Evolutionary conservation across 495 filamentous ascomycete genomes (phyloP).

Genomic region (Daldinia concentrica): DNA sequence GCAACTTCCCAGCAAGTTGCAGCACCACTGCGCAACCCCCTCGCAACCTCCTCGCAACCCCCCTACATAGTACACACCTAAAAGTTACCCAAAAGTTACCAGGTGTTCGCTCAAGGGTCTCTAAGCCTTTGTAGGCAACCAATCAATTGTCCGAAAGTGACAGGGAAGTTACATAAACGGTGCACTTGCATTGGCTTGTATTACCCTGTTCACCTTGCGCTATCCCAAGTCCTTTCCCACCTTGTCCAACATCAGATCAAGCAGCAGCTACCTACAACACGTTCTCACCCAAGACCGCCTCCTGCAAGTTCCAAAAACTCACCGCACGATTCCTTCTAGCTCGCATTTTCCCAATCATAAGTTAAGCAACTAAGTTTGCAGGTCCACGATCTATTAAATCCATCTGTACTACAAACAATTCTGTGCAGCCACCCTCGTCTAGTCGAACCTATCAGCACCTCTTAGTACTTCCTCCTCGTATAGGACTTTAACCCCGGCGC

Average conservation of each 20-base stretch:
- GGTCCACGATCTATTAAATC: constrained; percentile 21
- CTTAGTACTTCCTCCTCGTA: constrained; percentile 31
- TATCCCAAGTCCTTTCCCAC: constrained; percentile 20
- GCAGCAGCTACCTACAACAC: constrained; percentile 11
- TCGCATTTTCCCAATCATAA: constrained; percentile 4
- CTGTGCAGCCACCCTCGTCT: constrained; percentile 7
- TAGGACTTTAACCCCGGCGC: constrained; percentile 30
- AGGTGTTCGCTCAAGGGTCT: constrained; percentile 29
- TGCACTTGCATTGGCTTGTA: constrained; percentile 37
- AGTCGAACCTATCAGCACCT: constrained; percentile 4
- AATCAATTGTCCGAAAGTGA: constrained; percentile 28
- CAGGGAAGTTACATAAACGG: constrained; percentile 38
- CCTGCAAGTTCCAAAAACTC: constrained; percentile 17
- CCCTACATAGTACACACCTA: constrained; percentile 14
- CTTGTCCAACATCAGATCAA: constrained; percentile 17
- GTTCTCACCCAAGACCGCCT: constrained; percentile 29
- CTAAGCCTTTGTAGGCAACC: constrained; percentile 27
- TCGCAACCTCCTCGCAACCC: too few species aligned
- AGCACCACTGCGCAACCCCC: constrained; percentile 1
- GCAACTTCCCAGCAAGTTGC: neutral
- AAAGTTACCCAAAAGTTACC: constrained; percentile 13
- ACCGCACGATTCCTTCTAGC: constrained; percentile 24
- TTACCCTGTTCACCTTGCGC: constrained; percentile 36
- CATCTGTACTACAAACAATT: constrained; percentile 2
- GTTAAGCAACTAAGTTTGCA: constrained; percentile 17